Evolutionary conservation across 2,329 filamentous ascomycete genomes (phyloP), one percentile per base, ranked within the genome.

Genomic region (Camillea tinctor): DNA sequence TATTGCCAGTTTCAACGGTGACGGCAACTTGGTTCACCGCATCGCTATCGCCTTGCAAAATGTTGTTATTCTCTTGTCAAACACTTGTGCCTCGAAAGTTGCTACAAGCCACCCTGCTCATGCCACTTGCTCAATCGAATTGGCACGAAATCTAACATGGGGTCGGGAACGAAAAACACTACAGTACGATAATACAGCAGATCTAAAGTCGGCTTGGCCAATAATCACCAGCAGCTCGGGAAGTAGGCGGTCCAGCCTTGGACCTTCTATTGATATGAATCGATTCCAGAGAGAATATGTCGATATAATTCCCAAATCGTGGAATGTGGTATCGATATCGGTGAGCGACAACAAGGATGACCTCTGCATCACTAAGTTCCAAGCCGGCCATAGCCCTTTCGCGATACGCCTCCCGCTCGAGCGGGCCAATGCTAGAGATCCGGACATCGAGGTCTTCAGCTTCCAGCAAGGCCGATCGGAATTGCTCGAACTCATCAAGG

Each of bases 321-420:
- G 95, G 95, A 92, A 88, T 52, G 90, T 93, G 1, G 80, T 99
- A 9, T 98, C 93, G 0, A 79, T 99, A 51, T 90, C 90, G 0
- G 76, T 99, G 17, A 95, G 90, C 70, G 91, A 96, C 56, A 89
- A 88, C 66, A 85, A 83, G 48, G 90, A 92, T 57, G 95, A 98
- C 71, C 84, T 99, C 4, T 93, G 91, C 66, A 88, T 98, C 63
- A 93, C 92, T n/a, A 92, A 92, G 68, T 86, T 97, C 36, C 88
- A 91, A 64, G 82, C 87, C 9, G 87, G 86, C 1, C 84, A 90
- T 55, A 87, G 85, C 23, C 95, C 95, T 0, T 96, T 99, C 70
- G 87, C 97, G 56, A 80, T 99, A 55, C 88, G 93, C 5, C 80
- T 99, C 21, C 95, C 95, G 0, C 84, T 99, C 22, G 89, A 91